Percentiles rank a stretch among this genome's conserved stretches.
Evolutionary conservation across 2,329 filamentous ascomycete species (phyloP).

Genomic region (Penicillium sp.): DNA sequence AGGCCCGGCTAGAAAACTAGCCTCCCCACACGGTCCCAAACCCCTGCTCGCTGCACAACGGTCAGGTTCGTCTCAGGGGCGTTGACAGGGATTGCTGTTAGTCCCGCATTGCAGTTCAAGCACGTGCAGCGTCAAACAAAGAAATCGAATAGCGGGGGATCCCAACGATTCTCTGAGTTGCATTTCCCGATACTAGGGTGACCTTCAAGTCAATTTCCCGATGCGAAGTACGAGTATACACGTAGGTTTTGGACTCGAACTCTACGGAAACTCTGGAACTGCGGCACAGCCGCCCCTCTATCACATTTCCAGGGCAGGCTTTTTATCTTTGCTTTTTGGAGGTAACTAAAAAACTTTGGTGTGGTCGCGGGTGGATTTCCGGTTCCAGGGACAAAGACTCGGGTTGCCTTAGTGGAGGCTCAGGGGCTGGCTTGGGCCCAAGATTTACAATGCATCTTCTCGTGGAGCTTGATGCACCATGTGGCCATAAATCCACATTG

Average conservation of each 20-base stretch:
- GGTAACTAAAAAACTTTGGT: background rate
- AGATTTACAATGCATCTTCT: conserved; percentile 9
- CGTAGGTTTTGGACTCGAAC: background rate
- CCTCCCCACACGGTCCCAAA: background rate
- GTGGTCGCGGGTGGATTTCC: conserved; percentile 10
- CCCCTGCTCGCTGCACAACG: conserved; percentile 7
- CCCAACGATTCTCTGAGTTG: background rate
- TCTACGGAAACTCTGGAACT: background rate
- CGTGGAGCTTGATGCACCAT: conserved; percentile 11
- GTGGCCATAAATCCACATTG: conserved; percentile 10
- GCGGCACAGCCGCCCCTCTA: conserved; percentile 3
- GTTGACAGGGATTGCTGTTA: background rate
- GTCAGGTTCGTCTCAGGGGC: background rate
- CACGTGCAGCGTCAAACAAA: conserved; percentile 6
- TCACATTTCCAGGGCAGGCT: background rate
- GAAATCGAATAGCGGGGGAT: background rate
- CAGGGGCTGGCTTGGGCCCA: conserved; percentile 3
- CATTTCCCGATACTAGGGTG: background rate
- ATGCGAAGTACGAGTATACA: background rate
- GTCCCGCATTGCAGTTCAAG: conserved; percentile 5
- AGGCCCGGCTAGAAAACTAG: background rate
- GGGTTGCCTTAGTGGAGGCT: conserved; percentile 12
- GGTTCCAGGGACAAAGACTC: conserved; percentile 16
- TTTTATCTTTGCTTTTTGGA: background rate
- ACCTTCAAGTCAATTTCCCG: background rate